Evolutionary conservation across 2,329 filamentous ascomycete species (phyloP), one percentile per base, ranked within the genome.

Genomic region (Cytospora piceae): DNA sequence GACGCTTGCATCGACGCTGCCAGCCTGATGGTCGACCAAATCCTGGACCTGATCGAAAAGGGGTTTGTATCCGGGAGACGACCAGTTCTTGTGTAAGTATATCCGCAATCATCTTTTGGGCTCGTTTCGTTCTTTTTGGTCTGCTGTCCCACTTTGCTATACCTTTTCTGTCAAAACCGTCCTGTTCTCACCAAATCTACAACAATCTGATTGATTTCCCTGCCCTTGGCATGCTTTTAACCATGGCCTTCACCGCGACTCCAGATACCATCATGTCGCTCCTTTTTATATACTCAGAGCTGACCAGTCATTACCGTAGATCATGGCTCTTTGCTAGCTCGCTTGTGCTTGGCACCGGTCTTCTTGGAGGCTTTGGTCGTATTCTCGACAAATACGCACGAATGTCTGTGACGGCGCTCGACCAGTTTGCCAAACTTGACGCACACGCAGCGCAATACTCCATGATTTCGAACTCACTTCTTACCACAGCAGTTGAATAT

Each of bases 1-100:
- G 82, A 85, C 70, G 83, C 83, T 1, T 85, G 83, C 32, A 84
- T 85, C 39, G 83, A 85, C 58, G 82, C 83, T 0, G 83, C 83
- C 1, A 82, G 81, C 58, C 68, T 85, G 31, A 84, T 85, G 82
- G 79, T 85, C 0, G 82, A 85, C 64, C 76, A 78, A 0, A 75
- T 85, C 6, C 69, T 80, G 14, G 79, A 80, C 37, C 72, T 84
- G 4, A 78, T 83, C 2, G 74, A 81, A 54, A 75, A 75, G 12
- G 76, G 77, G 0, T 64, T 77, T 8, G 70, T 83, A n/a, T 77
- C 79, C n/a, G 77, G 78, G 0, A 77, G 79, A 11, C 79, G 82
- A 29, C 83, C 83, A 0, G 72, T 85, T 20, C 74, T 85, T 27
- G 81, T 85, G 82, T 84, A 71, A 75, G 82, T 78, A 0, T 2